Conservation (phyloP, 495 filamentous ascomycete genomes). For the Alectoria sarmentosa region DNA sequence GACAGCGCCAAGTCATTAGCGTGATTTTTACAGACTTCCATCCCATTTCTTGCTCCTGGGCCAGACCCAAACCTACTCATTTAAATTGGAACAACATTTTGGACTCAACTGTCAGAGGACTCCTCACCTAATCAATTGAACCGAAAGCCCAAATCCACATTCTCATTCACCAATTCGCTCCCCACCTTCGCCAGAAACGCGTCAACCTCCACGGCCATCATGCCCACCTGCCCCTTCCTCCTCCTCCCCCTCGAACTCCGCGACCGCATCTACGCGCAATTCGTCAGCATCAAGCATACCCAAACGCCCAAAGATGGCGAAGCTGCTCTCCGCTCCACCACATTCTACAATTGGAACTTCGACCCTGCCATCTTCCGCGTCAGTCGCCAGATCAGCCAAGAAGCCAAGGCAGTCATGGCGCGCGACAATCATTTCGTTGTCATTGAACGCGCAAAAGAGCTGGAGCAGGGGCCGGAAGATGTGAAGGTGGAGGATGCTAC, state of each 20-base stretch:
- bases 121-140: too few species aligned
- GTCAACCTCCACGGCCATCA: not conserved
- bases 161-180: not conserved
- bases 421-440: constrained; percentile 11
- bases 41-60: too few species aligned
- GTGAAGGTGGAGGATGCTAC: not conserved
- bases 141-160: too few species aligned
- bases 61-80: too few species aligned
- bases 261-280: constrained; percentile 3
- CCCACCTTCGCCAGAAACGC: not conserved
- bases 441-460: not conserved
- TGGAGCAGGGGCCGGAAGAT: constrained; percentile 1
- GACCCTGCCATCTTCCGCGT: constrained; percentile 9
- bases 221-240: constrained; percentile 8
- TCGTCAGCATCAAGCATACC: constrained; percentile 12
- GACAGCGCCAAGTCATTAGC: too few species aligned
- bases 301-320: constrained; percentile 8
- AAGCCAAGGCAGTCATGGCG: constrained; percentile 7
- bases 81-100: too few species aligned
- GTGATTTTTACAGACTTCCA: too few species aligned
- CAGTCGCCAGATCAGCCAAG: constrained; percentile 4
- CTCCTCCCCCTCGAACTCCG: constrained; percentile 15
- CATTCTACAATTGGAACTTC: constrained; percentile 11
- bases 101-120: too few species aligned
- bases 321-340: not conserved